phyloP scores from a whole-genome alignment of 176 grass and related monocot genomes.

The Cymbopogon citratus region DNA sequence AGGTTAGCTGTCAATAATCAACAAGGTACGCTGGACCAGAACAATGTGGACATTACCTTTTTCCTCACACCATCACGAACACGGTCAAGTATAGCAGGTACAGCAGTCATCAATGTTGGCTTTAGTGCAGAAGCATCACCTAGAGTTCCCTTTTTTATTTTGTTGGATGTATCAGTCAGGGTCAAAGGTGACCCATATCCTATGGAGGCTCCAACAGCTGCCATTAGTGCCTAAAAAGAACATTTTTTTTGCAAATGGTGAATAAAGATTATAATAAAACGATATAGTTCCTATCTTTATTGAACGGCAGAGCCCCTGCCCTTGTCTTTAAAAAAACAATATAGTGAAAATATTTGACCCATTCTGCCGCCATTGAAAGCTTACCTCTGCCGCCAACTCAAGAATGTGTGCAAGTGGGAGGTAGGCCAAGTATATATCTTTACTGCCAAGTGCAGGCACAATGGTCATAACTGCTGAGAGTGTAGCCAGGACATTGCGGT shows the following conservation, averaged over 20 bases:
- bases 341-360: not conserved
- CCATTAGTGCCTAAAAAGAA: slow-evolving; percentile 58
- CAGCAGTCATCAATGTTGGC: slow-evolving; percentile 84
- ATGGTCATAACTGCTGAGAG: slow-evolving; percentile 90
- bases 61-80: slow-evolving; percentile 91
- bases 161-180: slow-evolving; percentile 91
- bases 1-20: slow-evolving; percentile 22
- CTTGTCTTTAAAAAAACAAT: slow-evolving; percentile 6
- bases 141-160: slow-evolving; percentile 85
- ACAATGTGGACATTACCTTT: slow-evolving; percentile 45
- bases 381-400: slow-evolving; percentile 86
- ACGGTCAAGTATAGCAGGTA: slow-evolving; percentile 90
- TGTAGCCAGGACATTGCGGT: slow-evolving; percentile 79
- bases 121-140: slow-evolving; percentile 86
- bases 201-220: slow-evolving; percentile 72
- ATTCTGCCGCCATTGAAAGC: not conserved
- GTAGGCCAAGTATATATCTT: slow-evolving; percentile 83
- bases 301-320: not conserved
- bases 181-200: slow-evolving; percentile 92
- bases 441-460: slow-evolving; percentile 63
- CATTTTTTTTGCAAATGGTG: slow-evolving; percentile 5
- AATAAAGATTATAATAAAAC: slow-evolving; percentile 12
- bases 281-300: not conserved
- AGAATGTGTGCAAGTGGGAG: slow-evolving; percentile 96
- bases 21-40: not conserved